Conservation (phyloP, 139 green algal species). For the Chlorella sp. region DNA sequence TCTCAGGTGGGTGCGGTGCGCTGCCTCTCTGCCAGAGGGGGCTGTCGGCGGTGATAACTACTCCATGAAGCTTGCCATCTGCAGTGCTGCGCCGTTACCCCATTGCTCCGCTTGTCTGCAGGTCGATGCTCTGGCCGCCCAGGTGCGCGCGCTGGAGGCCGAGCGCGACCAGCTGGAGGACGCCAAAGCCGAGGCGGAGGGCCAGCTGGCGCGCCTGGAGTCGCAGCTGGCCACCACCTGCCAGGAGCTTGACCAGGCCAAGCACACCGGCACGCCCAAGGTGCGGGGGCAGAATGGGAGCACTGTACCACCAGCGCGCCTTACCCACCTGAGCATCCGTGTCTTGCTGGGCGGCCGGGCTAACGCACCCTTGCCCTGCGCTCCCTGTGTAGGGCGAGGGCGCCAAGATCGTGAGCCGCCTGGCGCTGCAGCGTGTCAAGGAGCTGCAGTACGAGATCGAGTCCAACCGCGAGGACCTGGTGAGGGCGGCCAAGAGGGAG, state of each 20-base stretch:
- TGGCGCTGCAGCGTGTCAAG: slow-evolving; percentile 23
- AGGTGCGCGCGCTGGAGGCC: background rate
- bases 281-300: background rate
- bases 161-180: background rate
- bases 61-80: too few species aligned
- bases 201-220: slow-evolving; percentile 3
- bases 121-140: background rate
- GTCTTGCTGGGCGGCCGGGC: background rate
- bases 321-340: background rate
- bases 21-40: too few species aligned
- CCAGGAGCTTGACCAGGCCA: slow-evolving; percentile 15
- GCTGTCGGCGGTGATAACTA: too few species aligned
- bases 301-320: background rate
- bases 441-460: slow-evolving; percentile 20
- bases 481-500: slow-evolving; percentile 1
- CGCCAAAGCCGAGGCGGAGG: background rate
- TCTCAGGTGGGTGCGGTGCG: too few species aligned
- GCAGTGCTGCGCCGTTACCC: too few species aligned
- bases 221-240: slow-evolving; percentile 9
- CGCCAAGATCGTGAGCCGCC: slow-evolving; percentile 14
- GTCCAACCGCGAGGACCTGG: background rate
- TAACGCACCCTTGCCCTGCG: background rate
- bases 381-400: background rate
- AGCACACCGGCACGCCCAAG: slow-evolving; percentile 22
- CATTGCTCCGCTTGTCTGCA: too few species aligned